Evolutionary conservation across 495 filamentous ascomycete species (phyloP), one percentile per base, ranked within the genome.

Genomic region (Penicillium pancosmium): DNA sequence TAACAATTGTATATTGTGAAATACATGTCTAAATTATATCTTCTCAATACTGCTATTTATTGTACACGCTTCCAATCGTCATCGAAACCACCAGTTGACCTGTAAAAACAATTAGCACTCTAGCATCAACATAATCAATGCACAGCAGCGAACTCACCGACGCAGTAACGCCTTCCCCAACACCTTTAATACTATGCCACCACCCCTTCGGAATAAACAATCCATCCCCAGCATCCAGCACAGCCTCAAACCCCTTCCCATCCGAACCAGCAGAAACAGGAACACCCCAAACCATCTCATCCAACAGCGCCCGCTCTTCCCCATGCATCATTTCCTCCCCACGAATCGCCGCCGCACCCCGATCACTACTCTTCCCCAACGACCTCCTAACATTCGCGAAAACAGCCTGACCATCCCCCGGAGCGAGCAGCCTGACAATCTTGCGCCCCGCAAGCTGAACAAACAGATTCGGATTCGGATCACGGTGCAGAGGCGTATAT

Each of bases 71-170:
- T 31, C 27, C 8, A 9, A 2, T 31, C 5, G 27, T 55, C 43
- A 91, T 52, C 89, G 80, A 59, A 96, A 97, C 93, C 93, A 97
- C 93, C 93, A 97, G 73, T 97, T 97, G 38, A 88, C 88, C 71
- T 90, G 36, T 16, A 51, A 9, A 73, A 27, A 27, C 12, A 27
- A 51, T 60, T 46, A 60, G 57, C 38, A 21, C 33, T 23, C 4
- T 18, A 33, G 11, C 27, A 5, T 15, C 38, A 36, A 11, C 35
- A 18, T 5, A 12, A 16, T 11, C 10, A 27, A 4, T 27, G 9
- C 3, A 3, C 27, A 43, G 43, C 3, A 49, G 8, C 5, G 41
- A 12, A 78, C 83, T 77, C 68, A 90, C 88, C 60, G 88, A 91
- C 50, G 74, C 88, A 48, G 79, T 89, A 34, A 88, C 81, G 13